Base-by-base conservation (phyloP, 495 filamentous ascomycete species). In the Glonium stellatum region DNA sequence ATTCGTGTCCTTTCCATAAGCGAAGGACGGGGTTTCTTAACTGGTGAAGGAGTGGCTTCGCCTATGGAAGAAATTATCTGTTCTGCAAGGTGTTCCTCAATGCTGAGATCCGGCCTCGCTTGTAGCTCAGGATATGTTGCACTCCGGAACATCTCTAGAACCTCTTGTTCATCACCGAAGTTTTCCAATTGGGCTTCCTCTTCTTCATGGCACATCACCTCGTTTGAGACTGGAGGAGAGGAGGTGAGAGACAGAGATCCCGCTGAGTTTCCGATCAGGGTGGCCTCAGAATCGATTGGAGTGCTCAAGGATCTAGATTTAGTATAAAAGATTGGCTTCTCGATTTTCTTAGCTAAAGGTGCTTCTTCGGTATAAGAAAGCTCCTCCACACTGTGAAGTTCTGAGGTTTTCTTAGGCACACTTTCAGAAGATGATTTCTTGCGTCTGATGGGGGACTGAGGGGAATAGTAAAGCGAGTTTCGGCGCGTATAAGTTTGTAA, bases 1-100 rank as follows among this genome's bases (percentile, higher is more conserved):
- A 73, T 68, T 10, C 75, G 70, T 9, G 77, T 74, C 8, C 77
- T 66, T 64, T 78, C 76, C 1, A 65, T 56, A 31, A 79, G 67
- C 23, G 76, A 76, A n/a, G 59, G 52, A 21, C 63, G 69, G 10
- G 61, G 58, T 18, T 62, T 60, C 52, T 72, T 73, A 5, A 61
- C 54, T 12, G 73, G 74, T 19, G 72, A 74, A n/a, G 72, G 71
- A 5, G 63, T 69, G 0, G 69, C 66, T 25, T 77, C 62, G 58
- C 59, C 57, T 49, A 74, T 64, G 21, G 70, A 67, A 8, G 71
- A 67, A 53, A 72, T 58, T 23, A 76, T 76, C 39, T 63, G 58
- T 44, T 74, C 65, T 18, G 74, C 71, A 12, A 69, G 55, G 10
- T 48, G 34, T 21, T 71, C 66, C 37, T 71, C 70, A 22, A 19